Evolutionary conservation across 2,329 filamentous ascomycete species (phyloP).

Genomic region (Fusarium setosum): DNA sequence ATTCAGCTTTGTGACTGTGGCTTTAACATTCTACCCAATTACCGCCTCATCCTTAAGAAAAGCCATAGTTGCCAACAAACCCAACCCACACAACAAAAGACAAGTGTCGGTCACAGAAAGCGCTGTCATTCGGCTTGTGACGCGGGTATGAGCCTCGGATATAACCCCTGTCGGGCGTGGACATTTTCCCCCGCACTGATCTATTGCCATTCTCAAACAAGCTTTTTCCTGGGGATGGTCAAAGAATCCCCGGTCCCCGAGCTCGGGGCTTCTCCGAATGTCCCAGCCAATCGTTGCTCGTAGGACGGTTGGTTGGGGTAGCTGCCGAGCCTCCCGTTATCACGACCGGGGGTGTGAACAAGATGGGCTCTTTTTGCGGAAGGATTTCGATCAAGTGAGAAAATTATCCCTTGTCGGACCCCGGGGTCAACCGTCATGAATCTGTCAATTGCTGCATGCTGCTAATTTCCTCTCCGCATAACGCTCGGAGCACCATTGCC

Average conservation of each 20-base stretch:
- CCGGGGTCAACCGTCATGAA: slow-evolving; percentile 10
- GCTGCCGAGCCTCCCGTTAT: slow-evolving; percentile 25
- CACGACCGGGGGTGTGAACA: neutral
- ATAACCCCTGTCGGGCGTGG: slow-evolving; percentile 22
- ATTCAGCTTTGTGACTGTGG: neutral
- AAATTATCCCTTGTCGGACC: neutral
- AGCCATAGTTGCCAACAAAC: neutral
- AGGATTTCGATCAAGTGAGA: neutral
- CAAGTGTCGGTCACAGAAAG: neutral
- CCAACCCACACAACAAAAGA: neutral
- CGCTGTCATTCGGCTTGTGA: slow-evolving; percentile 30
- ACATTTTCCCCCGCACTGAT: slow-evolving; percentile 24
- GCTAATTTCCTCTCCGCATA: neutral
- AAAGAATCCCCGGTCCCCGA: neutral
- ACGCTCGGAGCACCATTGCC: neutral
- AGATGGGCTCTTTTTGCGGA: slow-evolving; percentile 1
- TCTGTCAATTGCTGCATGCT: neutral
- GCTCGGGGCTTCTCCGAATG: slow-evolving; percentile 5
- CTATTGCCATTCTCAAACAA: slow-evolving; percentile 16
- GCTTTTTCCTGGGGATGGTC: slow-evolving; percentile 16
- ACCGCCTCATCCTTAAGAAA: neutral
- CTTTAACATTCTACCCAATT: neutral
- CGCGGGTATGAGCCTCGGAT: slow-evolving; percentile 29
- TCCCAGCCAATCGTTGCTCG: neutral
- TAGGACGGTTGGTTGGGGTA: slow-evolving; percentile 3